Evolutionary conservation across 768 basidiomycete genomes (phyloP).

Genomic region (Kwoniella sp.): DNA sequence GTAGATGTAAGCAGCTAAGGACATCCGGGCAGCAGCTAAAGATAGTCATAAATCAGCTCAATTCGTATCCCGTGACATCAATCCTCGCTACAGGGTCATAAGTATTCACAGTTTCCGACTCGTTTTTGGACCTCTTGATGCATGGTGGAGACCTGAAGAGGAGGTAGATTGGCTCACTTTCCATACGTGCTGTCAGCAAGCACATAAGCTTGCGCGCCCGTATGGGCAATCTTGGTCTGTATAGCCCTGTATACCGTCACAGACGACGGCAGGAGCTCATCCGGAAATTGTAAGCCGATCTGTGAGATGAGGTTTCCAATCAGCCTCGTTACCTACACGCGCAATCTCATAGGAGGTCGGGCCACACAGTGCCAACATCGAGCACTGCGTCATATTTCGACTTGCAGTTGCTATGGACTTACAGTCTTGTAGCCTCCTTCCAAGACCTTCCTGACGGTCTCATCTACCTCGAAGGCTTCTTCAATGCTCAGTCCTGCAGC

Average conservation of each 20-base stretch:
- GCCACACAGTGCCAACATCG: too few species aligned
- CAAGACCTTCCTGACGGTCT: conserved; percentile 66
- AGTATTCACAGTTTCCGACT: too few species aligned
- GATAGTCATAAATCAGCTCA: not conserved
- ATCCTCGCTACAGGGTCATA: too few species aligned
- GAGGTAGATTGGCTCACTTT: conserved; percentile 62
- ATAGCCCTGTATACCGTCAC: conserved; percentile 77
- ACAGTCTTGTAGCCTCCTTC: conserved; percentile 72
- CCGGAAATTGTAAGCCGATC: conserved; percentile 91
- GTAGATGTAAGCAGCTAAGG: conserved; percentile 88
- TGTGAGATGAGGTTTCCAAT: too few species aligned
- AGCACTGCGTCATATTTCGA: too few species aligned
- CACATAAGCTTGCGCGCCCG: conserved; percentile 71
- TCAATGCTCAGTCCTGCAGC: conserved; percentile 55
- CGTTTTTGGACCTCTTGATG: too few species aligned
- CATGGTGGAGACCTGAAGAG: too few species aligned
- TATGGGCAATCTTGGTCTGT: conserved; percentile 57
- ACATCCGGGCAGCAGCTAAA: conserved; percentile 93
- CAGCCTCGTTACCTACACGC: too few species aligned
- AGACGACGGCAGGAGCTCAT: conserved; percentile 82
- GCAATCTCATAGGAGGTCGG: too few species aligned
- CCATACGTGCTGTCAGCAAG: conserved; percentile 98
- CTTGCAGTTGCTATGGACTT: conserved; percentile 38
- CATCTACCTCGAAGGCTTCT: conserved; percentile 73
- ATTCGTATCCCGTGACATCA: too few species aligned